Base-by-base conservation (phyloP, 176 grass and related monocot species). In the Musa beccarii region DNA sequence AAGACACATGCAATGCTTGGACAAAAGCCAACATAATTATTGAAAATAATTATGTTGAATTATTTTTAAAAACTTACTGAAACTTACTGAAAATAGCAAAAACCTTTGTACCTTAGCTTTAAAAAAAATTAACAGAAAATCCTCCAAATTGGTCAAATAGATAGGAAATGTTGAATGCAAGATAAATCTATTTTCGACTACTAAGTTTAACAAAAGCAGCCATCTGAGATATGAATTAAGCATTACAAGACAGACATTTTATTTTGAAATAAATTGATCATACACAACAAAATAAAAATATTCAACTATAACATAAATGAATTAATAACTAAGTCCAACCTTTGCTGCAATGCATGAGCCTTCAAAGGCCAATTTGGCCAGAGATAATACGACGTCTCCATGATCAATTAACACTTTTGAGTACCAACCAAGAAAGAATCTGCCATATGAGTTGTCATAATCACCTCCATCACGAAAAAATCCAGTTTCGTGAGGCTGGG, bases 391-490 rank as follows among this genome's bases (percentile, higher is more conserved):
- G 13, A 78, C 84, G 56, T 93, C 94, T 1, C 86, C 90, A 76
- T 97, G 94, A 83, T 97, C 88, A 65, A 97, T 49, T 69, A 93
- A 76, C 17, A 87, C 76, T 22, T 87, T 84, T 8, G 90, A 91
- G 53, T 91, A 97, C 90, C 90, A 97, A 72, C 83, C 80, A 25
- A 97, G 90, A 52, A 97, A 97, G 59, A 97, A 93, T 20, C 88
- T 87, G 29, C 94, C 90, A 74, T 97, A 93, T 63, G 92, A 97
- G 23, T 88, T 92, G 85, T 97, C 88, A 70, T 85, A 97, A 52
- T 91, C 86, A 70, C 94, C 94, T 85, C 94, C 94, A 51, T 97
- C 94, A 76, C 84, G 80, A 43, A 97, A 93, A 72, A 97, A 97
- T n/a, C 79, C 84, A 75, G 88, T 93, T 65, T 85, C 82, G 68